phyloP scores from a whole-genome alignment of 345 rosid genomes.

The Combretum micranthum region DNA sequence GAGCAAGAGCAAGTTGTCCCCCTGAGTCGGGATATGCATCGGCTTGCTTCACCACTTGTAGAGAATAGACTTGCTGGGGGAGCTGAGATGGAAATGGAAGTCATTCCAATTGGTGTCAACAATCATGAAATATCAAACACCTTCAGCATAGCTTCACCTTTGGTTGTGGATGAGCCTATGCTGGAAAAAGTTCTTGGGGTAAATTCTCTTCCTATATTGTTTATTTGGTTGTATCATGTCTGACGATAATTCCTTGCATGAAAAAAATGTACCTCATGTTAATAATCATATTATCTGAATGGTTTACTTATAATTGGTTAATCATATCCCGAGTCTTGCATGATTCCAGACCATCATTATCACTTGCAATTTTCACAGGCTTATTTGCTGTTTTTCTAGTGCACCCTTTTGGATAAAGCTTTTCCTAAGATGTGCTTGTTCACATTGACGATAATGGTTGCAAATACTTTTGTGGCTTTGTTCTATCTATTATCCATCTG shows the following conservation, averaged over 20 bases:
- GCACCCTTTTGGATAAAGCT: too few species aligned
- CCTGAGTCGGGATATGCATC: slow-evolving; percentile 67
- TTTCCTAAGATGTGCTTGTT: too few species aligned
- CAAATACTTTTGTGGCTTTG: neutral
- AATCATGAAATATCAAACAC: slow-evolving; percentile 67
- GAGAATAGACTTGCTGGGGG: slow-evolving; percentile 84
- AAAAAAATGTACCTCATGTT: neutral
- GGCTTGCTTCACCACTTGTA: slow-evolving; percentile 66
- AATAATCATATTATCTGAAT: neutral
- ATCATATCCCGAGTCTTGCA: too few species aligned
- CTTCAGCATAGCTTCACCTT: slow-evolving; percentile 56
- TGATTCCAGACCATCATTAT: too few species aligned
- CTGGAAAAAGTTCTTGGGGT: slow-evolving; percentile 96
- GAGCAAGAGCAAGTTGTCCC: slow-evolving; percentile 80
- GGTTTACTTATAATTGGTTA: too few species aligned
- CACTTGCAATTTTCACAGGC: too few species aligned
- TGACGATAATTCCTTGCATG: neutral
- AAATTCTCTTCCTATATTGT: slow-evolving; percentile 11
- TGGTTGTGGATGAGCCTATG: slow-evolving; percentile 83
- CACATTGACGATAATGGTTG: neutral
- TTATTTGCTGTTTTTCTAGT: too few species aligned
- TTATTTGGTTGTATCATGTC: neutral
- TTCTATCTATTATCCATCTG: too few species aligned
- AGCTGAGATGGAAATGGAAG: slow-evolving; percentile 97
- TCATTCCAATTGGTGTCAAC: slow-evolving; percentile 81